Conservation (phyloP, 345 rosid genomes). For the Corchorus olitorius region DNA sequence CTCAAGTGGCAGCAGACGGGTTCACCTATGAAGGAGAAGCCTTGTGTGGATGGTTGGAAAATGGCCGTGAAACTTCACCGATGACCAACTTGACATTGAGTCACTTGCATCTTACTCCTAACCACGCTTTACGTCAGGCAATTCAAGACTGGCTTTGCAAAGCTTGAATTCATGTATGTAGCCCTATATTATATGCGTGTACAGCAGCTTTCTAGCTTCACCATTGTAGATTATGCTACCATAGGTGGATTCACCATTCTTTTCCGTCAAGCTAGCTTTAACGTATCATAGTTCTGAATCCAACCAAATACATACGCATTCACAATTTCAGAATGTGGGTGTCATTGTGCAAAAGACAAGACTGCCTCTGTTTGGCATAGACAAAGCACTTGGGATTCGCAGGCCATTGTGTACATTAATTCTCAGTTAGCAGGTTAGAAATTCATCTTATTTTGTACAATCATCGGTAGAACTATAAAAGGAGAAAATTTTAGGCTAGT, state of each 20-base stretch:
- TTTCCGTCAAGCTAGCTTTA: neutral
- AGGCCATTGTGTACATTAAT: neutral
- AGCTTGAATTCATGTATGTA: conserved; percentile 28
- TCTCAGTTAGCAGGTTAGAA: neutral
- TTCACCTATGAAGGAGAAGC: conserved; percentile 76
- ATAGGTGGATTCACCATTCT: neutral
- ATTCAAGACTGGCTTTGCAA: conserved; percentile 84
- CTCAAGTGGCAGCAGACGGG: conserved; percentile 79
- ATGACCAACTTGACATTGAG: conserved; percentile 69
- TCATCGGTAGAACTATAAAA: neutral
- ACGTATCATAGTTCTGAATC: neutral
- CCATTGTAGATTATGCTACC: neutral
- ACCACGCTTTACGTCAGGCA: conserved; percentile 58
- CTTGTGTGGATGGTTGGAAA: conserved; percentile 58
- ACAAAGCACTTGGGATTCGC: neutral
- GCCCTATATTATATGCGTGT: neutral
- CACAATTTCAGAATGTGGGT: neutral
- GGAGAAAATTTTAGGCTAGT: neutral
- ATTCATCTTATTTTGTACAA: neutral
- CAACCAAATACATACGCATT: neutral
- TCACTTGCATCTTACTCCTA: conserved; percentile 61
- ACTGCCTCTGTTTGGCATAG: neutral
- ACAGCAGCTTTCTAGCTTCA: neutral
- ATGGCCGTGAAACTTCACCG: conserved; percentile 62
- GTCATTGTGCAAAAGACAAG: neutral